Evolutionary conservation across 2,329 filamentous ascomycete genomes (phyloP), one percentile per base, ranked within the genome.

Genomic region (Eutypella sp.): DNA sequence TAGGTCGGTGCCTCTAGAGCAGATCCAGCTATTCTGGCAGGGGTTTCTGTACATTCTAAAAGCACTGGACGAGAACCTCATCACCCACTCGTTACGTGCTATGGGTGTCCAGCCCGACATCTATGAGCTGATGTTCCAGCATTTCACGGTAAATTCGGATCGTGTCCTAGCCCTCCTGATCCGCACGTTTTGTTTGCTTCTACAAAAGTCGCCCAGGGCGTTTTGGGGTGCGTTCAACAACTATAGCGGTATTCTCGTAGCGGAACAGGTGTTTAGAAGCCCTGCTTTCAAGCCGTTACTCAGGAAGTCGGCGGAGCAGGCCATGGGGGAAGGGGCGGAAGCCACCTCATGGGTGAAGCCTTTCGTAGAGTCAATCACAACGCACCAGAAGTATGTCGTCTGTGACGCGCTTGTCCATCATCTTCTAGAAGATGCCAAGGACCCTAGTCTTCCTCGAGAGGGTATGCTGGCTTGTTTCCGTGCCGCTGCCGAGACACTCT

Each of bases 151-250:
- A 45, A 67, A 70, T 36, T 73, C 73, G 13, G 75, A 77, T 46
- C 69, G 72, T 2, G 79, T 87, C 19, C 73, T 95, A 47, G 73
- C 82, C 11, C 76, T 84, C 47, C 73, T 93, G 15, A 74, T 95
- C 39, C 80, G 82, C 46, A 82, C 84, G 1, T 78, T 96, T 49
- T 81, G 79, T 38, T 73, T 73, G 11, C 75, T 96, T 15, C 72
- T 96, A 43, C 78, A 84, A 52, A 90, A 87, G 56, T 85, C 88
- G 0, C 78, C 89, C 0, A 79, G 78, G 45, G 86, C 87, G 38
- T 93, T 96, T 57, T 96, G 92, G 92, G 85, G 89, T 57, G 85
- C 89, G 2, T 85, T 95, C 68, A 84, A 87, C 42, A 81, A 89
- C 24, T 88, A 92, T 42, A 85, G 87, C 1, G 85, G 89, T 3